Evolutionary conservation across 139 green algal genomes (phyloP), one percentile per base, ranked within the genome.

Genomic region (Pedinophyceae sp.): DNA sequence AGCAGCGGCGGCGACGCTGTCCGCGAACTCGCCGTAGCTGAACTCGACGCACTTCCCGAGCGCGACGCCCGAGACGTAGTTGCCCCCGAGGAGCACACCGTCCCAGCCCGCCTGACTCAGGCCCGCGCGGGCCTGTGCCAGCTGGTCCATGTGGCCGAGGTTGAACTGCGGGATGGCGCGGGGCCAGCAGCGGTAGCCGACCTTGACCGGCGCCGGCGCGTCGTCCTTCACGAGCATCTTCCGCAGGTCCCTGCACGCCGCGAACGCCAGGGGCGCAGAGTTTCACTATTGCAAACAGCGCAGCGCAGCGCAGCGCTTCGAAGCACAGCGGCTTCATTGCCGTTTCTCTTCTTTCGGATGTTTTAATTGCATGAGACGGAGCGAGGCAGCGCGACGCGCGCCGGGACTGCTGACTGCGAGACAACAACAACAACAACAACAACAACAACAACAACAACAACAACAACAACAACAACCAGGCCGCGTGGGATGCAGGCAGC

Each of bases 21-120:
- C 54, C 16, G 29, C 5, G 7, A 49, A 49, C 66, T 43, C 34
- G 10, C 34, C 78, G 56, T 91, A 95, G 4, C 72, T 78, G 52
- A 78, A 84, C 75, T 97, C 87, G 4, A 97, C 79, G 59, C 83
- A 92, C 67, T 93, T 92, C 45, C 91, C 92, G 43, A 99, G 71
- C 2, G 90, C 90, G 23, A 97, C 90, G 16, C 88, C 85, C n/a
- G 61, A 75, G 25, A 94, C 83, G 65, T 98, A 99, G 77, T 99
- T 99, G 50, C 91, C 91, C 16, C 91, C 89, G 28, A 99, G 75
- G 52, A 93, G 67, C 13, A 99, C 50, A 28, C 74, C 81, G 3
- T 81, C 66, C 56, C 64, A 81, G 55, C 85, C 86, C 13, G 63
- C 66, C 17, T 62, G 52, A 22, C 57, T 41, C 43, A 96, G 48